phyloP scores from a whole-genome alignment of 2,329 filamentous ascomycete genomes.

The Blastomyces parvus region DNA sequence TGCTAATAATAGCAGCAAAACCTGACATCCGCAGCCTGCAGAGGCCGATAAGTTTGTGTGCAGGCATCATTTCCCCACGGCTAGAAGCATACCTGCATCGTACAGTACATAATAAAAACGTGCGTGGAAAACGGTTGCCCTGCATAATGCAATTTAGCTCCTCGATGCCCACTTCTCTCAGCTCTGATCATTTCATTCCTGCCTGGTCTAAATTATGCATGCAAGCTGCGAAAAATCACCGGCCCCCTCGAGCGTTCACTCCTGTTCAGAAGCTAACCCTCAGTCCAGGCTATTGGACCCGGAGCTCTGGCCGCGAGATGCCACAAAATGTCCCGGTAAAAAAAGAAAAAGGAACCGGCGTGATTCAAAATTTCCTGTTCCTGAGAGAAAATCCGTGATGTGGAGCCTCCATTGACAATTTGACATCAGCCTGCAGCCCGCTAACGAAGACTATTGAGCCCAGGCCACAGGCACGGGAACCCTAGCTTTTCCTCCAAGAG shows the following conservation, averaged over 20 bases:
- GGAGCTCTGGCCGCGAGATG: not conserved
- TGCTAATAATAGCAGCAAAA: not conserved
- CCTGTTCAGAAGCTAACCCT: not conserved
- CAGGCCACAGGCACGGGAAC: not conserved
- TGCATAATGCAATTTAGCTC: not conserved
- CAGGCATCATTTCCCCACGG: not conserved
- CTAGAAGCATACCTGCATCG: not conserved
- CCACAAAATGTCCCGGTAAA: not conserved
- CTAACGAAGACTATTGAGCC: constrained; percentile 6
- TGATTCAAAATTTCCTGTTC: not conserved
- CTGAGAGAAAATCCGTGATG: no score
- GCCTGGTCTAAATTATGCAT: not conserved
- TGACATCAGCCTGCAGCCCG: constrained; percentile 5
- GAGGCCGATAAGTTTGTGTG: not conserved
- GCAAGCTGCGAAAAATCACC: not conserved
- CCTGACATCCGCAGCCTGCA: not conserved
- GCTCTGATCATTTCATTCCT: no score
- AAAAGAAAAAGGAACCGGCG: not conserved
- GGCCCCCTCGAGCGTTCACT: not conserved
- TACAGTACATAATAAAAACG: not conserved
- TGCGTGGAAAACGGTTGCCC: not conserved
- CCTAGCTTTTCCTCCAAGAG: not conserved
- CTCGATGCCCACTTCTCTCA: no score
- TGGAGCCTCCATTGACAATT: constrained; percentile 1
- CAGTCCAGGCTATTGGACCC: not conserved